phyloP scores from a whole-genome alignment of 768 basidiomycete species.

The Hirschioporus abietinus region DNA sequence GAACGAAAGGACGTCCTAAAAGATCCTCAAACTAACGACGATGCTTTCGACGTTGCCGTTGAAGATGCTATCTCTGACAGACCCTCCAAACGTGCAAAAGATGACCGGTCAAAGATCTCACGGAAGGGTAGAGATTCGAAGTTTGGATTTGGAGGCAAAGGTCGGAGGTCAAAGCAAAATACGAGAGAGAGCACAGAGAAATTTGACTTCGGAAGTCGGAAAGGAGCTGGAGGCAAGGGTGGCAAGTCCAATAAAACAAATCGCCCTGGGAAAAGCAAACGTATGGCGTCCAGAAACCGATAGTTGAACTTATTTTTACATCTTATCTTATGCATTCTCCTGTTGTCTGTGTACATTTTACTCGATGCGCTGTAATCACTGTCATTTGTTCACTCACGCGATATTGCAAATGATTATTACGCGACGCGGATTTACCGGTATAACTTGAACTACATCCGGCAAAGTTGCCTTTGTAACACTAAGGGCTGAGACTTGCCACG shows the following conservation, averaged over 20 bases:
- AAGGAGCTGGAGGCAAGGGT: slow-evolving; percentile 29
- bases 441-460: not conserved
- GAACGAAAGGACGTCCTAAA: slow-evolving; percentile 84
- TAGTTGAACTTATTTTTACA: not conserved
- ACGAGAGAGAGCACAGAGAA: slow-evolving; percentile 76
- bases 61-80: slow-evolving; percentile 83
- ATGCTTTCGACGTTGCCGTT: slow-evolving; percentile 82
- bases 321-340: not conserved
- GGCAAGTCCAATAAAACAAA: slow-evolving; percentile 24
- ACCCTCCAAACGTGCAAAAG: slow-evolving; percentile 52
- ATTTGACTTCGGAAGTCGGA: slow-evolving; percentile 42
- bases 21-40: slow-evolving; percentile 52
- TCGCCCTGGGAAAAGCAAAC: slow-evolving; percentile 56
- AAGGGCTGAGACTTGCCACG: not conserved
- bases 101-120: slow-evolving; percentile 35
- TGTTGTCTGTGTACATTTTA: not conserved
- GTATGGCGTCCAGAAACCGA: slow-evolving; percentile 32
- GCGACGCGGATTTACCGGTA: not conserved
- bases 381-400: no score
- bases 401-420: no score
- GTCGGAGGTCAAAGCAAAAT: slow-evolving; percentile 73
- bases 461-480: not conserved
- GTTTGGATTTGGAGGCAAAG: slow-evolving; percentile 74
- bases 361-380: not conserved
- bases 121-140: slow-evolving; percentile 70